Evolutionary conservation across 1,284 basidiomycete species (phyloP).

Genomic region (Sanghuangporus baumii): DNA sequence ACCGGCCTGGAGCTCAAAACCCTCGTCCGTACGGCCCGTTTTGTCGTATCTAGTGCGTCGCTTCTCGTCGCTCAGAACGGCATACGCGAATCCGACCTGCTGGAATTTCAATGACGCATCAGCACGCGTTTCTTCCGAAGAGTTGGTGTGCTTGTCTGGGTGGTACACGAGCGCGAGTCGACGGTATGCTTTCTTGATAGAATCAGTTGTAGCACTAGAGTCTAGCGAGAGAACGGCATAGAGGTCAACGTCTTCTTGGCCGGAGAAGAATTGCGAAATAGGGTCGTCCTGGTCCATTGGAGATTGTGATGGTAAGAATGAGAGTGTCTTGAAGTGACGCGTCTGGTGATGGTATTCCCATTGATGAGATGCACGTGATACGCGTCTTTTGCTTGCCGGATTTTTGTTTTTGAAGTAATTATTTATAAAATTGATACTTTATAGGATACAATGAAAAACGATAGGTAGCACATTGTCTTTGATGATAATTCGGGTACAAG

Average conservation of each 20-base stretch:
- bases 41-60: slow-evolving; percentile 72
- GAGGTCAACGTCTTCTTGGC: slow-evolving; percentile 61
- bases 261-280: slow-evolving; percentile 73
- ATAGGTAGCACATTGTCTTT: not conserved
- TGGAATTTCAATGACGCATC: slow-evolving; percentile 75
- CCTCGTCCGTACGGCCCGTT: slow-evolving; percentile 81
- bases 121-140: slow-evolving; percentile 54
- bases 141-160: slow-evolving; percentile 80
- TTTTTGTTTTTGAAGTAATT: not conserved
- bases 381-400: not conserved
- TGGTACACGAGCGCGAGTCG: slow-evolving; percentile 78
- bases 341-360: not conserved
- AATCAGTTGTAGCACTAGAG: slow-evolving; percentile 49
- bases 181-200: slow-evolving; percentile 82
- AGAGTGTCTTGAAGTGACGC: slow-evolving; percentile 2
- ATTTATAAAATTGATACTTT: not conserved
- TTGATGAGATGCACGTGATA: not conserved
- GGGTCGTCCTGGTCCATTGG: slow-evolving; percentile 69
- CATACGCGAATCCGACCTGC: slow-evolving; percentile 87
- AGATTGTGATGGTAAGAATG: slow-evolving; percentile 21
- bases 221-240: slow-evolving; percentile 66
- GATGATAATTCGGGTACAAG: not conserved
- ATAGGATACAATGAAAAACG: not conserved
- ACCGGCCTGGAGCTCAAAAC: slow-evolving; percentile 62
- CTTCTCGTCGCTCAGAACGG: slow-evolving; percentile 77